These are phyloP conservation scores for Boletus subcaerulescens DNA, from an alignment of 768 basidiomycete species.

Conservation along the genomic window DNA sequence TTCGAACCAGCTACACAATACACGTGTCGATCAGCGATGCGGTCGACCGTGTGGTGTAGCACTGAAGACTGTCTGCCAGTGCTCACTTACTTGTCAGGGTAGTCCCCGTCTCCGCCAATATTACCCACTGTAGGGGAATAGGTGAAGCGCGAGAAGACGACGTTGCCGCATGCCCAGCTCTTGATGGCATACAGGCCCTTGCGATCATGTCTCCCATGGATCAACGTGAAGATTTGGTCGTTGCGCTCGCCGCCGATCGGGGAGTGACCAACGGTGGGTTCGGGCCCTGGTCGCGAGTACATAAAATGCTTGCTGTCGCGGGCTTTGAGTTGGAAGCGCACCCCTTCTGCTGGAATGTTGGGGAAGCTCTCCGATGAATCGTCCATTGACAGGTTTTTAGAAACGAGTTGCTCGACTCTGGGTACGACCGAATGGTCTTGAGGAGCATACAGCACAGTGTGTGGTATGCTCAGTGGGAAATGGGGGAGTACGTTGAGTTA, in stretches of 20 bases:
- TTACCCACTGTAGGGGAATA: background rate
- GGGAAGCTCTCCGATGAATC: background rate
- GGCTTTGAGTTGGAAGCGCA: background rate
- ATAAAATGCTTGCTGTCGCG: background rate
- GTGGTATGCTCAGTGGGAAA: no score
- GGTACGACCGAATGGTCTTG: no score
- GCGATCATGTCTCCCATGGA: background rate
- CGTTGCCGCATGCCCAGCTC: conserved; percentile 4
- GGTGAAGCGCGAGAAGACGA: background rate
- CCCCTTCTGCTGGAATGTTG: background rate
- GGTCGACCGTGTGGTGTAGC: no score
- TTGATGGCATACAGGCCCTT: conserved; percentile 3
- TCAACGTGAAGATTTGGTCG: conserved; percentile 5
- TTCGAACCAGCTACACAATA: conserved; percentile 1
- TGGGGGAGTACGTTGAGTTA: no score
- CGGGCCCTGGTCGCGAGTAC: background rate
- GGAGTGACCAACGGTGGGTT: background rate
- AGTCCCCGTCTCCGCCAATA: background rate
- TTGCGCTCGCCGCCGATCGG: background rate
- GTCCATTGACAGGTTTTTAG: background rate
- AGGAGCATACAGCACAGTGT: no score
- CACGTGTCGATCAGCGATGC: background rate
- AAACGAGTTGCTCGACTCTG: no score
- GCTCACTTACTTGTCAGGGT: background rate
- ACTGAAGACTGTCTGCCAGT: no score